A percentile compares a stretch with the other conserved stretches of the same genome.
phyloP scores from a whole-genome alignment of 306 rosid genomes.

The Mimosa bimucronata region DNA sequence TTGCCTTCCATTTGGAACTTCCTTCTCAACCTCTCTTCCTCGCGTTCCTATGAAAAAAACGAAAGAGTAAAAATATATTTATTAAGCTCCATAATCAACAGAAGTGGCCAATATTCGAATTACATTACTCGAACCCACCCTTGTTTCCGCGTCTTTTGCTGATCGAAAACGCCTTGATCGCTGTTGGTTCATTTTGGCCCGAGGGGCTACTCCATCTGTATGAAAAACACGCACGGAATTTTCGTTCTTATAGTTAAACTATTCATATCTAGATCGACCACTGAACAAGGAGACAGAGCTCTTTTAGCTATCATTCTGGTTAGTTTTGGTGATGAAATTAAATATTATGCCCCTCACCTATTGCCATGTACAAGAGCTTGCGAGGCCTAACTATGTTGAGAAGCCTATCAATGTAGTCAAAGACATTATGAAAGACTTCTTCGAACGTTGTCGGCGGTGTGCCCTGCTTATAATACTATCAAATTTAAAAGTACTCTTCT shows the following conservation, averaged over 20 bases:
- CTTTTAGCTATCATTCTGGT: background rate
- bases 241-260: background rate
- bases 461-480: conserved; percentile 16
- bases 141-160: conserved; percentile 39
- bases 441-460: conserved; percentile 45
- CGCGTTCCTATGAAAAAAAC: conserved; percentile 46
- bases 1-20: conserved; percentile 58
- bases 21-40: conserved; percentile 43
- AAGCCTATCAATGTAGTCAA: conserved; percentile 51
- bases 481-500: background rate
- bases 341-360: conserved; percentile 39
- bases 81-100: background rate
- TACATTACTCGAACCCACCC: conserved; percentile 14
- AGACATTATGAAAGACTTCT: conserved; percentile 52
- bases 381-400: conserved; percentile 44
- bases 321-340: background rate
- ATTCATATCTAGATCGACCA: background rate
- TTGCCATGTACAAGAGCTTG: conserved; percentile 53
- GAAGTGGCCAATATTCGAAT: background rate
- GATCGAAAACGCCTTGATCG: conserved; percentile 48
- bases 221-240: conserved; percentile 1
- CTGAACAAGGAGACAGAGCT: background rate
- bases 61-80: background rate
- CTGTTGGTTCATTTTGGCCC: conserved; percentile 73
- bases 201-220: conserved; percentile 72